Evolutionary conservation across 371 early-diverging fungal species (phyloP).

Genomic region (Mortierella sp.): DNA sequence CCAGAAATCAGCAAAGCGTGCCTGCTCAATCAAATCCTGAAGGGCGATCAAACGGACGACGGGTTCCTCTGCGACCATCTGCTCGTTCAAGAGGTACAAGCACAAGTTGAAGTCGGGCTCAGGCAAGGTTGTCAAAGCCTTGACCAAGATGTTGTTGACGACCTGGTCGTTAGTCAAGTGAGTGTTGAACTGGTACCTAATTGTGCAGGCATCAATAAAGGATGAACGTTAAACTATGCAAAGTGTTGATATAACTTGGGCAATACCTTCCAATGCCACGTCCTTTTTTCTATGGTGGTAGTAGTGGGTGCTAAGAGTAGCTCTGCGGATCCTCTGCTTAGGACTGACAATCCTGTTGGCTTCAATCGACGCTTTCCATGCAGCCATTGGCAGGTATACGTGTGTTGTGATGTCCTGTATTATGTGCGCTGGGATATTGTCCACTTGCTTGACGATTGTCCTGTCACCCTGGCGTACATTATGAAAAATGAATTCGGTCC

Average conservation of each 20-base stretch:
- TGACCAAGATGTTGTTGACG: slow-evolving; percentile 82
- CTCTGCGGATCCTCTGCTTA: background rate
- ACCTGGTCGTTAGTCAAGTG: slow-evolving; percentile 77
- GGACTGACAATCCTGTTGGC: background rate
- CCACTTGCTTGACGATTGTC: background rate
- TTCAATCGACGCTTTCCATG: background rate
- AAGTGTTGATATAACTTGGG: background rate
- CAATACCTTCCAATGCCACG: background rate
- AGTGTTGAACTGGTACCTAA: slow-evolving; percentile 92
- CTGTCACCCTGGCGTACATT: background rate
- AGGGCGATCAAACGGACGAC: slow-evolving; percentile 78
- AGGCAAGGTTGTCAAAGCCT: slow-evolving; percentile 87
- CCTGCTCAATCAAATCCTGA: slow-evolving; percentile 84
- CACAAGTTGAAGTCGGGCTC: slow-evolving; percentile 92
- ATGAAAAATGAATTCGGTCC: background rate
- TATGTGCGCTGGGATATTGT: background rate
- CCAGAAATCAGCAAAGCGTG: slow-evolving; percentile 89
- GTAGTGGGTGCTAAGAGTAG: background rate
- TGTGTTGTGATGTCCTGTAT: background rate
- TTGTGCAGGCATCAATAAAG: background rate
- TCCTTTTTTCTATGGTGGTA: background rate
- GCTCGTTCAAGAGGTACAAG: slow-evolving; percentile 86
- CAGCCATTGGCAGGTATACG: no score
- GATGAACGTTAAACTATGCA: background rate
- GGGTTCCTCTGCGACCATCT: slow-evolving; percentile 72